These are phyloP conservation scores for Cicer yamashitae DNA, from an alignment of 306 rosid species.

Conservation along the genomic window DNA sequence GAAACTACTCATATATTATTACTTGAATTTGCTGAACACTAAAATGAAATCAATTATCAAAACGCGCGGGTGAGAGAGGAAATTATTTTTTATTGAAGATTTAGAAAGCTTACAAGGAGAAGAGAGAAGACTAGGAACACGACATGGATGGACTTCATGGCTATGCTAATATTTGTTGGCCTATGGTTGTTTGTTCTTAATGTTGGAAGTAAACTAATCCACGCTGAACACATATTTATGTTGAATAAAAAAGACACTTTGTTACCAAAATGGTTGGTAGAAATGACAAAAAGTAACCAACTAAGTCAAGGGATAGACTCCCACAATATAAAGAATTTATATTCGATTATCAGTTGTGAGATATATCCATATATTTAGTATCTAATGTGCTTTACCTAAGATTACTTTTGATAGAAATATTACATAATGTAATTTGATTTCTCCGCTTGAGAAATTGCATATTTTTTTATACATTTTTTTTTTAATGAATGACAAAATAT, in stretches of 20 bases:
- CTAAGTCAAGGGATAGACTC: too few relatives aligned
- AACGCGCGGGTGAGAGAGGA: too few relatives aligned
- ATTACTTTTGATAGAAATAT: too few relatives aligned
- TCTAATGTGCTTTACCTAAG: too few relatives aligned
- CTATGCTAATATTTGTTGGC: not conserved
- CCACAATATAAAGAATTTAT: too few relatives aligned
- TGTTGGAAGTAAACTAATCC: not conserved
- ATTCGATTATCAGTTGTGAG: too few relatives aligned
- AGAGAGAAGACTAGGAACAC: not conserved
- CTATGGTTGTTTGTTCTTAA: not conserved
- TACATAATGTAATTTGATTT: too few relatives aligned
- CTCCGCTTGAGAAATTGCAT: too few relatives aligned
- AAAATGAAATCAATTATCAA: not conserved
- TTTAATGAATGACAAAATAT: too few relatives aligned
- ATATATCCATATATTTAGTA: too few relatives aligned
- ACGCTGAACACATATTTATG: not conserved
- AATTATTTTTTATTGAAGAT: not conserved
- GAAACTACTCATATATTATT: not conserved
- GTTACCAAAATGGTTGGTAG: not conserved
- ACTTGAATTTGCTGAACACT: not conserved
- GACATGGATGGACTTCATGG: not conserved
- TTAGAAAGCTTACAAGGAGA: conserved; percentile 10
- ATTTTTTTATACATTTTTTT: too few relatives aligned
- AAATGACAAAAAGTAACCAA: not conserved
- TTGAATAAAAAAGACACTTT: not conserved